Base-by-base conservation (phyloP, 2,329 filamentous ascomycete genomes). In the Colletotrichum godetiae region DNA sequence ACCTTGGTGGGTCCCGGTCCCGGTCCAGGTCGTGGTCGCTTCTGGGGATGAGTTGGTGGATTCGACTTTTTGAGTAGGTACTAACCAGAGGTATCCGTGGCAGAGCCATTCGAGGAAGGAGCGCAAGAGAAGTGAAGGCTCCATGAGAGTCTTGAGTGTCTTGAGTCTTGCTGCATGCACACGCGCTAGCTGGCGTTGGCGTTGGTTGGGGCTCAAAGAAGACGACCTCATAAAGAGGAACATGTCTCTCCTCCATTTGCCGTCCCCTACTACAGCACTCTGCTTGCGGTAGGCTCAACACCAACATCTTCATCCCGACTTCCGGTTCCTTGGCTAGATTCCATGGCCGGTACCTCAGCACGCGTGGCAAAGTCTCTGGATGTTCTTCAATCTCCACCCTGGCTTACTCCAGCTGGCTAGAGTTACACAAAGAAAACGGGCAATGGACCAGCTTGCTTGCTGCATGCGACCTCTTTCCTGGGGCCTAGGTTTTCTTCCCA, bases 121-220 rank as follows among this genome's bases (percentile, higher is more conserved):
- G 42, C 19, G 42, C 42, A 22, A 65, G 57, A 70, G 19, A 68
- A 61, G 60, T 24, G 24, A 58, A 71, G 61, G 60, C 67, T 33
- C 55, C 37, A 66, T 24, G 29, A 46, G 46, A 46, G 49, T 22
- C 53, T 27, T 42, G 37, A 42, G 15, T 42, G 37, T 42, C 13
- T 19, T 19, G 37, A 42, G 49, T 31, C 53, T 27, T 37, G 60
- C 67, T 73, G 46, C 31, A 68, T 42, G 60, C 67, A 57, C 67
- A 31, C n/a, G 35, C 49, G 19, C 67, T 66, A 71, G 52, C n/a
- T 24, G 56, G 29, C 10, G 46, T 49, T 59, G 71, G 71, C 71
- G 67, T 60, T 60, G 55, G 37, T 61, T 46, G 55, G 29, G 27
- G 46, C 37, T 73, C 57, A 73, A 73, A 70, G 71, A 27, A 31